These are phyloP conservation scores for Aphelidium insulamus DNA, from an alignment of 371 early-diverging fungal genomes.

Conservation along the genomic window DNA sequence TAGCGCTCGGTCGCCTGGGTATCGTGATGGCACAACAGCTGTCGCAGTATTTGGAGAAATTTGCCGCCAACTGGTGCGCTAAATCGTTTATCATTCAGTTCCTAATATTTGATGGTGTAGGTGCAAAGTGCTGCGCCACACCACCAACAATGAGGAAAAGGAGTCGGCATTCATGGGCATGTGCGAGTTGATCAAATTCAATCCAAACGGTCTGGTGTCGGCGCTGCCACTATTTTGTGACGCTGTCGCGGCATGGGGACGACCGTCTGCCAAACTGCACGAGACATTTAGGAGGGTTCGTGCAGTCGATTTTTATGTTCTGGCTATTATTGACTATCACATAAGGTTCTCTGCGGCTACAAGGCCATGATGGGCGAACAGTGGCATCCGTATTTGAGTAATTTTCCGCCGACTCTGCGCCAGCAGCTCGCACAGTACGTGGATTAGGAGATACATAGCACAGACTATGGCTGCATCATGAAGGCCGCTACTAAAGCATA, in stretches of 20 bases:
- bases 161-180: slow-evolving; percentile 78
- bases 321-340: neutral
- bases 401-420: slow-evolving; percentile 30
- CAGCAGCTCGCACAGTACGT: too few species aligned
- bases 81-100: slow-evolving; percentile 7
- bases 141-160: slow-evolving; percentile 80
- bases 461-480: too few species aligned
- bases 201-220: slow-evolving; percentile 57
- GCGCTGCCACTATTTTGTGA: slow-evolving; percentile 42
- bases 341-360: slow-evolving; percentile 35
- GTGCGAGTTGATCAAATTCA: slow-evolving; percentile 60
- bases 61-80: slow-evolving; percentile 42
- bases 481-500: neutral
- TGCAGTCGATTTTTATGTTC: neutral
- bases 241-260: slow-evolving; percentile 42
- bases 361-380: slow-evolving; percentile 42
- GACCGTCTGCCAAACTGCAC: slow-evolving; percentile 28
- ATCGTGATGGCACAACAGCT: slow-evolving; percentile 53
- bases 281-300: slow-evolving; percentile 39
- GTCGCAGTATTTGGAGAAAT: slow-evolving; percentile 46
- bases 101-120: slow-evolving; percentile 4
- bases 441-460: too few species aligned
- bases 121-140: slow-evolving; percentile 32
- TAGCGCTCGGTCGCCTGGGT: slow-evolving; percentile 80
- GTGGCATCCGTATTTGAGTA: slow-evolving; percentile 33